Conservation (phyloP, 495 filamentous ascomycete species). For the Neurospora sp. region DNA sequence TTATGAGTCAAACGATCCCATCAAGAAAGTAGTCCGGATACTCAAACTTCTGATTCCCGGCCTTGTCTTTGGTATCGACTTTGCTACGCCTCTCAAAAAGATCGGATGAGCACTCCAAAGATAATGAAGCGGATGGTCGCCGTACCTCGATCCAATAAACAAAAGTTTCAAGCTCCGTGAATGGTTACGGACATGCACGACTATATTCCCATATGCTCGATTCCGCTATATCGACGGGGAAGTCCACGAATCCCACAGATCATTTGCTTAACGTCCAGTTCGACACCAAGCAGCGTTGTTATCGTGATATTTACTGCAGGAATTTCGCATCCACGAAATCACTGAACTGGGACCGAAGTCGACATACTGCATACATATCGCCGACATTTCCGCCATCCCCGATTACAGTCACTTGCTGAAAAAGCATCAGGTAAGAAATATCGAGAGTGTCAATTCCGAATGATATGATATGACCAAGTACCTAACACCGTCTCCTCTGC, state of each 20-base stretch:
- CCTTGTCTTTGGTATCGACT: not conserved
- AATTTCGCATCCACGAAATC: not conserved
- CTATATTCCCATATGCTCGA: not conserved
- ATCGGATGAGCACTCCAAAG: not conserved
- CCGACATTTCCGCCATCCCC: no score
- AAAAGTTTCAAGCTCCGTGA: not conserved
- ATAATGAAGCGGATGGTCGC: not conserved
- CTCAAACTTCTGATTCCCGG: not conserved
- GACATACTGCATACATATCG: not conserved
- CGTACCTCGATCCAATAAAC: not conserved
- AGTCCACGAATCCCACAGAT: not conserved
- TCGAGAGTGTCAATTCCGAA: no score
- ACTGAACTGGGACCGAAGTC: not conserved
- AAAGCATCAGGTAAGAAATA: no score
- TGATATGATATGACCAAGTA: no score
- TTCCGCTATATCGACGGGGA: not conserved
- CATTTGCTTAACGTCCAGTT: not conserved
- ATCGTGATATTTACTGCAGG: not conserved
- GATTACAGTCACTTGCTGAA: not conserved
- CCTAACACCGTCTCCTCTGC: no score
- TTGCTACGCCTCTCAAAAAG: not conserved
- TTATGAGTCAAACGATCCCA: not conserved
- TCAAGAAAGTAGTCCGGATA: not conserved
- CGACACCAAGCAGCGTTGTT: not conserved
- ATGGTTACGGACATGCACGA: not conserved